Base-by-base conservation (phyloP, 805 yeast species). In the Candida arabinofermentans region DNA sequence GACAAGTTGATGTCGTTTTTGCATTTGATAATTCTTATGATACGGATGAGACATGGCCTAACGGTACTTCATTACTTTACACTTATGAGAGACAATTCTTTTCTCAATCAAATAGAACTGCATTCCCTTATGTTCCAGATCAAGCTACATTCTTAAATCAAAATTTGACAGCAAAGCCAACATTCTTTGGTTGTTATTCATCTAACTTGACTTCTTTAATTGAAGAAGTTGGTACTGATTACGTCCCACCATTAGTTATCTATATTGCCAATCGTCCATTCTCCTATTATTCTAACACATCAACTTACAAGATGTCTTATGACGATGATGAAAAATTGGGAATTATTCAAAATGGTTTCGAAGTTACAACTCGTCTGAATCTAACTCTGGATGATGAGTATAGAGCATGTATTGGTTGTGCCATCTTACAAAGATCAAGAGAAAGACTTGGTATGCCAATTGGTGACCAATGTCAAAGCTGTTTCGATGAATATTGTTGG, bases 111-210 rank as follows among this genome's bases (percentile, higher is more conserved):
- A 69, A 73, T 48, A 76, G 77, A 37, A 75, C 85, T 22, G 68
- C 82, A 2, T 85, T 84, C 72, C 95, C 96, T 8, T 77, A 83
- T 51, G 90, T 87, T 41, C 96, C 96, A 10, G 90, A 79, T 58
- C 65, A 59, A 22, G 63, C 71, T 34, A 74, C 89, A 0, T 83
- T 86, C 60, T 55, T 76, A 21, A 71, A 73, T 44, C 53, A 66
- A 48, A 83, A 83, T 43, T 68, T 86, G 48, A 81, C 86, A 13
- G 68, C 81, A 8, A 73, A 65, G 46, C 95, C 96, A 38, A 71
- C 83, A 1, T 87, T 88, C 66, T 88, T 88, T 59, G 96, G 96
- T 26, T 87, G 96, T 63, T 74, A 84, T 56, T 72, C 86, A 4
- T 50, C 63, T 1, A 83, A 85, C 55, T 65, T 82, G 57, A 79